Base-by-base conservation (phyloP, 2,329 filamentous ascomycete species). In the Diaporthe helianthi region DNA sequence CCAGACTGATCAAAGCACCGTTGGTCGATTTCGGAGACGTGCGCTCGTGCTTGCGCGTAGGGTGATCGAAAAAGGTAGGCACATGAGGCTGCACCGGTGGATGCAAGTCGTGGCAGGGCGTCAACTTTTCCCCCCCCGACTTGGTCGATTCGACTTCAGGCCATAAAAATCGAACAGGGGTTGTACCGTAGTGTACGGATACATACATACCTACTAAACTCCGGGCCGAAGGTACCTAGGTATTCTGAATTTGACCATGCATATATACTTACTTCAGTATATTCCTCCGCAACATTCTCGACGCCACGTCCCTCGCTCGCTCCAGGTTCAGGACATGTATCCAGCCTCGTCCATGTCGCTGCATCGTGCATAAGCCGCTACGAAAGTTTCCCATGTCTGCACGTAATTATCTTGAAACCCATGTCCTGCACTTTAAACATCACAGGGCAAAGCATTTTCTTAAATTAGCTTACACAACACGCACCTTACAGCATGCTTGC, bases 1-100 rank as follows among this genome's bases (percentile, higher is more conserved):
- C 71, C 71, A 72, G 71, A 65, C 38, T 67, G 65, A 46, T 41
- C 15, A 8, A n/a, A 22, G 15, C 2, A 15, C 15, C 7, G 17
- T 9, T 31, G 10, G 15, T 6, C 4, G n/a, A 22, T 13, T 19
- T 36, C 10, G 12, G 44, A 46, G 24, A 36, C 19, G 29, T 49
- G 44, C 46, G 12, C 52, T 24, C 47, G 33, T 24, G 6, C 47
- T 49, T 12, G 31, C 46, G 19, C 9, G 29, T 22, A 41, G 13
- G 22, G 2, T 3, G 58, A 12, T 22, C 22, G 22, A 33, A 9
- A 13, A 49, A 3, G 22, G 3, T 31, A n/a, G 13, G 12, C n/a
- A 19, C 10, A n/a, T 24, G n/a, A 63, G 44, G 29, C 26, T 63
- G 29, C 5, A 41, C 4, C 1, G 44, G 47, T 1, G 8, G 26